Percentiles rank a stretch among this genome's conserved stretches.
Conservation (phyloP, 768 basidiomycete species). For the Phanerodontia chrysosporium region DNA sequence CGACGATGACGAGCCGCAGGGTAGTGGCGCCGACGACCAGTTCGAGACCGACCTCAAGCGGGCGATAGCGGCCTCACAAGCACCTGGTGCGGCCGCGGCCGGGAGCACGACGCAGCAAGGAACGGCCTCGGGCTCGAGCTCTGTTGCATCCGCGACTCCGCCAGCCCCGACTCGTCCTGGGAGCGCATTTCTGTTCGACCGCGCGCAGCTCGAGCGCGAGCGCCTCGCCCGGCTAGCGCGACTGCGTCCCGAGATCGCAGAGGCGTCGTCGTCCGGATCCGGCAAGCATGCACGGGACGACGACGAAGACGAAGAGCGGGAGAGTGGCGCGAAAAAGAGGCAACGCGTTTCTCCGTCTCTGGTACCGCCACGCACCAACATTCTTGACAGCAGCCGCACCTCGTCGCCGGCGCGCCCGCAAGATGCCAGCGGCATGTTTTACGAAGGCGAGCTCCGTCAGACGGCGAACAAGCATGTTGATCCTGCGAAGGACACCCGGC, state of each 20-base stretch:
- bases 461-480: slow-evolving; percentile 64
- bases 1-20: slow-evolving; percentile 11
- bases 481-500: slow-evolving; percentile 51
- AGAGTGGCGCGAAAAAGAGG: slow-evolving; percentile 52
- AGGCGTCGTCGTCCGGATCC: slow-evolving; percentile 19
- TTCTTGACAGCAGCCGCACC: background rate
- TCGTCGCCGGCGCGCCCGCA: slow-evolving; percentile 4
- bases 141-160: background rate
- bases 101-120: slow-evolving; percentile 12
- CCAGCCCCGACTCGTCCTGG: slow-evolving; percentile 8
- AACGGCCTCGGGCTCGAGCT: slow-evolving; percentile 18
- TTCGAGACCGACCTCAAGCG: slow-evolving; percentile 43
- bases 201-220: slow-evolving; percentile 76
- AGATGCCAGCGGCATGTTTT: slow-evolving; percentile 40
- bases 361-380: slow-evolving; percentile 20
- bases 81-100: slow-evolving; percentile 14
- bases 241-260: slow-evolving; percentile 31
- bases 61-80: slow-evolving; percentile 47
- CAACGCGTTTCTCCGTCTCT: slow-evolving; percentile 41
- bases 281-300: slow-evolving; percentile 18
- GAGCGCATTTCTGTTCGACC: slow-evolving; percentile 54
- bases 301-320: slow-evolving; percentile 21
- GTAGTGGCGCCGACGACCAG: slow-evolving; percentile 35
- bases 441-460: slow-evolving; percentile 73
- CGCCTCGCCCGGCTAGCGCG: slow-evolving; percentile 71